phyloP scores from a whole-genome alignment of 129 eudicot species.

The Pulicaria dysenterica region DNA sequence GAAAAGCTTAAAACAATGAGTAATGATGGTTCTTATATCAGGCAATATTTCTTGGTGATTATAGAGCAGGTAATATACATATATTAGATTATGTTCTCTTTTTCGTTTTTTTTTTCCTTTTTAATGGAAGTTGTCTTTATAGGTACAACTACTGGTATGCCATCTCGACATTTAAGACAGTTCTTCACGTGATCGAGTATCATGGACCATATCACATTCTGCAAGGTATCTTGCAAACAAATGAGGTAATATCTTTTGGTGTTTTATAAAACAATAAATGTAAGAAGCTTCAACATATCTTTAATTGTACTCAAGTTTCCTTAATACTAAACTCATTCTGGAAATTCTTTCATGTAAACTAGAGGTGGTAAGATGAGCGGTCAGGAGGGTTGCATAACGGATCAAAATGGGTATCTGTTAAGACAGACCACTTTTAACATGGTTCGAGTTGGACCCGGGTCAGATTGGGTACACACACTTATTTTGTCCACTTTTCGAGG shows the following conservation, averaged over 20 bases:
- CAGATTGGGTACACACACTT: too few species aligned
- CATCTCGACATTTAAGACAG: conserved; percentile 13
- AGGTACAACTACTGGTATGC: conserved; percentile 1
- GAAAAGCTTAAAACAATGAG: not conserved
- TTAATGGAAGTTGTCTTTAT: not conserved
- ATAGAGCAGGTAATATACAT: conserved; percentile 15
- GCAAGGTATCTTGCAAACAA: conserved; percentile 17
- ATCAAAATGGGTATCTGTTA: not conserved
- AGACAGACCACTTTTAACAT: not conserved
- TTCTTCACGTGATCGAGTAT: conserved; percentile 10
- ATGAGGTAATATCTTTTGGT: not conserved
- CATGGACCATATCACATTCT: not conserved
- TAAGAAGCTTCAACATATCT: not conserved
- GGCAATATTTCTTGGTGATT: not conserved
- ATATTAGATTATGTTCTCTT: conserved; percentile 6
- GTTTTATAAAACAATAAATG: not conserved
- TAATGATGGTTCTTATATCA: not conserved
- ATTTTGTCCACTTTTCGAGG: too few species aligned
- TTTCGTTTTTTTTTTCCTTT: not conserved
- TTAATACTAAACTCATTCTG: not conserved
- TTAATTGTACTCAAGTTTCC: not conserved
- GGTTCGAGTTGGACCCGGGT: not conserved
- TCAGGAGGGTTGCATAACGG: not conserved
- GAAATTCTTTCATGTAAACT: not conserved
- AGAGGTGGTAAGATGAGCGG: not conserved